Conservation (phyloP, 192 early-diverging fungal genomes). For the Gryganskiella cystojenkinii region DNA sequence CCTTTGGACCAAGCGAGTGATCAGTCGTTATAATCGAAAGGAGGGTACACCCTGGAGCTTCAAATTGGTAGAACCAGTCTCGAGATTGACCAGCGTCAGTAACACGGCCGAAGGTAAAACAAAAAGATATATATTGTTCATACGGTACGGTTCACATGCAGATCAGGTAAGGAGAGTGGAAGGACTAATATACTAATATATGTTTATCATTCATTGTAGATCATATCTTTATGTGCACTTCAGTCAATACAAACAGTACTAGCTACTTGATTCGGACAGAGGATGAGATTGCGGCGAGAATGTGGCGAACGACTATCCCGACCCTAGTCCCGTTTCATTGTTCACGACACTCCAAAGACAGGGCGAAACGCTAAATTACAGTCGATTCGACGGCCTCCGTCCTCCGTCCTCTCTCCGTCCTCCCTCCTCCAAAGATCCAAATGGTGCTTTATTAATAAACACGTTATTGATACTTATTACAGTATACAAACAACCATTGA, state of each 20-base stretch:
- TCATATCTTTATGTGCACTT: conserved; percentile 41
- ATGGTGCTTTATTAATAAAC: too few species aligned
- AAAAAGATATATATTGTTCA: not conserved
- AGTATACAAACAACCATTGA: too few species aligned
- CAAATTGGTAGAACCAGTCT: conserved; percentile 46
- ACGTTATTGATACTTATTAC: too few species aligned
- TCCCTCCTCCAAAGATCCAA: not conserved
- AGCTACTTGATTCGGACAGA: conserved; percentile 46
- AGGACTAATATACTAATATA: not conserved
- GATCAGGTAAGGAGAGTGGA: not conserved
- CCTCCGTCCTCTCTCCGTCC: too few species aligned
- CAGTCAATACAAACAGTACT: conserved; percentile 38
- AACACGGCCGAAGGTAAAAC: conserved; percentile 39
- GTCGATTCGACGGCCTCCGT: not conserved
- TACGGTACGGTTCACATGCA: not conserved
- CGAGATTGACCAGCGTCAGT: conserved; percentile 35
- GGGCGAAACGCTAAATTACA: not conserved
- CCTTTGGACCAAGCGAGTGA: conserved; percentile 46
- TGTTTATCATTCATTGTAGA: conserved; percentile 7
- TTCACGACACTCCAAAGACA: conserved; percentile 34
- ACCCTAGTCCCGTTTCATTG: conserved; percentile 47
- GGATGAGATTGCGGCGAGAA: conserved; percentile 36
- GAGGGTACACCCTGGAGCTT: conserved; percentile 48
- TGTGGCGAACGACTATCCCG: conserved; percentile 47
- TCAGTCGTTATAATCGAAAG: conserved; percentile 47